Percentiles rank a stretch among this genome's conserved stretches.
Conservation (phyloP, 108 stramenopile genomes). For the Epipyxis sp. region DNA sequence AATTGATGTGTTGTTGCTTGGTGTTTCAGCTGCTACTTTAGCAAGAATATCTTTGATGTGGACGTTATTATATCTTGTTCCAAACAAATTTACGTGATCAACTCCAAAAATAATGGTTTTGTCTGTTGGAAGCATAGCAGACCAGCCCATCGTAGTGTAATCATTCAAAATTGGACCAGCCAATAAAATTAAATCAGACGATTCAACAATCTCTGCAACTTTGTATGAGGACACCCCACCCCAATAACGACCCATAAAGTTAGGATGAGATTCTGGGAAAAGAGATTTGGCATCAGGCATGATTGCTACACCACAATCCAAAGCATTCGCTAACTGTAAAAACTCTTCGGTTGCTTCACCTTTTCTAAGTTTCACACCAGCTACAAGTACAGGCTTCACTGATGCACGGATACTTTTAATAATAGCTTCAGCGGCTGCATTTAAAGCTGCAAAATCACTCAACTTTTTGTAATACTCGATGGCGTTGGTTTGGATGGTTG, state of each 20-base stretch:
- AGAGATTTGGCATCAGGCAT: slow-evolving; percentile 32
- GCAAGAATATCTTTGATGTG: slow-evolving; percentile 8
- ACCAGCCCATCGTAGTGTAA: slow-evolving; percentile 27
- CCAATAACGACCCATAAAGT: slow-evolving; percentile 33
- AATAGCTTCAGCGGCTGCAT: slow-evolving; percentile 13
- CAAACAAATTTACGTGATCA: background rate
- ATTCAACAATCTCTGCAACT: slow-evolving; percentile 26
- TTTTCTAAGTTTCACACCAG: slow-evolving; percentile 18
- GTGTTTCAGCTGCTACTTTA: background rate
- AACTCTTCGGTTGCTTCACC: slow-evolving; percentile 17
- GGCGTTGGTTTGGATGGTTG: background rate
- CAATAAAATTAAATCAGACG: slow-evolving; percentile 14
- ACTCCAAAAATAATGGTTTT: background rate
- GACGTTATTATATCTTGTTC: background rate
- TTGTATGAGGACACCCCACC: background rate
- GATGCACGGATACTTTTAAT: background rate
- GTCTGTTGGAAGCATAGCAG: slow-evolving; percentile 7
- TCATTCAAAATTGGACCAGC: slow-evolving; percentile 24
- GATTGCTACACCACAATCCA: slow-evolving; percentile 25
- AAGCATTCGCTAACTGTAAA: background rate
- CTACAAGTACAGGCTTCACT: slow-evolving; percentile 27
- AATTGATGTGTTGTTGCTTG: background rate
- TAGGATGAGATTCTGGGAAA: slow-evolving; percentile 19
- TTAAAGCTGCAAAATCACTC: slow-evolving; percentile 12
- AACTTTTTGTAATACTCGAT: background rate